These are phyloP conservation scores for Solanum chaucha DNA, from an alignment of 257 asterid genomes.

Conservation along the genomic window DNA sequence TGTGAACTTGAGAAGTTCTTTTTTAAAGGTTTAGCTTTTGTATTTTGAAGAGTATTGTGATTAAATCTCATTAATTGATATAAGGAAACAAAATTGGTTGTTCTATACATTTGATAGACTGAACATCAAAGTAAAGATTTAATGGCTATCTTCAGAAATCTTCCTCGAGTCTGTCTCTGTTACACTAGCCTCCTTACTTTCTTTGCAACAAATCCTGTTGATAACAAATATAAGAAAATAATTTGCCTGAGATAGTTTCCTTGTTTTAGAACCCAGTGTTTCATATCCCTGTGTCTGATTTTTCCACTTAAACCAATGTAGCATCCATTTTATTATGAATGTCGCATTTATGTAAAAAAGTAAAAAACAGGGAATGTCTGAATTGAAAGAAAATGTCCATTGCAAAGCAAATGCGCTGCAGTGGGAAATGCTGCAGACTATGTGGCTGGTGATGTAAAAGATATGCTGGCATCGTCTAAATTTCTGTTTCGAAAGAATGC, in stretches of 20 bases:
- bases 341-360: background rate
- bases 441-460: background rate
- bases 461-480: background rate
- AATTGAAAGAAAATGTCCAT: background rate
- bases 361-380: background rate
- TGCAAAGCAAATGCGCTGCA: background rate
- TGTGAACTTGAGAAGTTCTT: background rate
- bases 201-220: background rate
- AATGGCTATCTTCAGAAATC: background rate
- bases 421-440: background rate
- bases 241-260: background rate
- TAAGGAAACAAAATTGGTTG: background rate
- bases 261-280: background rate
- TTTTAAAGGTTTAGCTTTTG: background rate
- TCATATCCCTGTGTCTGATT: background rate
- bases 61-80: background rate
- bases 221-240: background rate
- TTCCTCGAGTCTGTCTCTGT: background rate
- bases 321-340: background rate
- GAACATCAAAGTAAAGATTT: background rate
- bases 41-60: background rate
- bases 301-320: background rate
- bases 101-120: background rate
- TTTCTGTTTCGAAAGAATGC: background rate
- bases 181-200: background rate